These are phyloP conservation scores for Chlorella sorokiniana DNA, from an alignment of 139 green algal species.

Conservation along the genomic window DNA sequence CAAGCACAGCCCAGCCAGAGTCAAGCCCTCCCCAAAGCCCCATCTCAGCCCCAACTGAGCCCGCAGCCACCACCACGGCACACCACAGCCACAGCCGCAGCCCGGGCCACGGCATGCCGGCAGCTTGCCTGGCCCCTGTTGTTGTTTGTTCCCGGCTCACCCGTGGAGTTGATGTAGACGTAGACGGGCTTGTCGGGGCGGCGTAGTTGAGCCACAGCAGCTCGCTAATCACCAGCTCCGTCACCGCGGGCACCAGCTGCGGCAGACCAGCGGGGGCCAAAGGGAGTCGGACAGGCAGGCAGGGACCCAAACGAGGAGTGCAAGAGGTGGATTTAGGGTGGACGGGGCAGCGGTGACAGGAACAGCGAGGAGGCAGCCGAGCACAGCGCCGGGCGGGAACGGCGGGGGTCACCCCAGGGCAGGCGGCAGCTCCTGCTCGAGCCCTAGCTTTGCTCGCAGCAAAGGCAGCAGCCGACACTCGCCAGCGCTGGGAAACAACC, in stretches of 20 bases:
- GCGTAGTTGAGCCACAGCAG: constrained; percentile 87
- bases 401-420: no score
- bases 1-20: no score
- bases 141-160: constrained; percentile 13
- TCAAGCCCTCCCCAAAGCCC: no score
- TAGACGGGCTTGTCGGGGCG: constrained; percentile 80
- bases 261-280: background rate
- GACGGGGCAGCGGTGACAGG: background rate
- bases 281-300: background rate
- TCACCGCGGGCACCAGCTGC: constrained; percentile 87
- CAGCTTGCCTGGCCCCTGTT: background rate
- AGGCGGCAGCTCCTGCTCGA: no score
- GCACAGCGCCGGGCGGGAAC: no score
- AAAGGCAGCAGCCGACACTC: background rate
- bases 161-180: constrained; percentile 92
- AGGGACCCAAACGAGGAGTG: background rate
- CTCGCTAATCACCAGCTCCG: constrained; percentile 86
- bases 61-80: no score
- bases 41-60: no score
- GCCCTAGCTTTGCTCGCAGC: no score
- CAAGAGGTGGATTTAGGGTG: no score
- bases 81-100: background rate
- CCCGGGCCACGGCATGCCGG: no score
- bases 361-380: background rate
- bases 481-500: no score